A percentile compares a stretch with the other conserved stretches of the same genome.
Conservation (phyloP, 257 asterid species). For the Nicotiana attenuata region DNA sequence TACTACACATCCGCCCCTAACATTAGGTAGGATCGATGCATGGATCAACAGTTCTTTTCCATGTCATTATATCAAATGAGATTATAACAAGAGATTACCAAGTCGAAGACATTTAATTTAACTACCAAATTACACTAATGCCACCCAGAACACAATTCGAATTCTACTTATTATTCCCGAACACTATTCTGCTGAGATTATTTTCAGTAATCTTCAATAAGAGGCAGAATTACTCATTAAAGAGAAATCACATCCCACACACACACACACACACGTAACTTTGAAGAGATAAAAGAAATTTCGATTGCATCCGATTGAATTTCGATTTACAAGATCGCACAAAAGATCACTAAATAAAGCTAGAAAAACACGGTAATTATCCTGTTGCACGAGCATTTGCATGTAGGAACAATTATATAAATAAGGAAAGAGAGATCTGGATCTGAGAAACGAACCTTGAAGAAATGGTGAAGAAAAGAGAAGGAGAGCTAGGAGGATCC, state of each 20-base stretch:
- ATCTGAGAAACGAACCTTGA: conserved; percentile 7
- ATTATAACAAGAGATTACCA: not conserved
- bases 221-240: not conserved
- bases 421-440: not conserved
- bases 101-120: not conserved
- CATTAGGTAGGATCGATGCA: not conserved
- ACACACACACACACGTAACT: no score
- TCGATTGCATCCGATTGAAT: not conserved
- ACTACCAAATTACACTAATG: not conserved
- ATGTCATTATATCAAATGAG: not conserved
- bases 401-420: not conserved
- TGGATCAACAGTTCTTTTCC: not conserved
- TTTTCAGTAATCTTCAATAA: not conserved
- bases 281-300: no score
- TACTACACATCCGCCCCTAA: no score
- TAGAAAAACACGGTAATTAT: not conserved
- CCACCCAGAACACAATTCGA: not conserved
- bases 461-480: not conserved
- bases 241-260: not conserved
- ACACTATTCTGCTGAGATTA: not conserved
- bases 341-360: not conserved
- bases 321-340: not conserved
- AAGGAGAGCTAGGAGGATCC: not conserved
- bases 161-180: not conserved
- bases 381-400: not conserved